These are phyloP conservation scores for Solanum neorickii DNA, from an alignment of 257 asterid genomes.

Conservation along the genomic window DNA sequence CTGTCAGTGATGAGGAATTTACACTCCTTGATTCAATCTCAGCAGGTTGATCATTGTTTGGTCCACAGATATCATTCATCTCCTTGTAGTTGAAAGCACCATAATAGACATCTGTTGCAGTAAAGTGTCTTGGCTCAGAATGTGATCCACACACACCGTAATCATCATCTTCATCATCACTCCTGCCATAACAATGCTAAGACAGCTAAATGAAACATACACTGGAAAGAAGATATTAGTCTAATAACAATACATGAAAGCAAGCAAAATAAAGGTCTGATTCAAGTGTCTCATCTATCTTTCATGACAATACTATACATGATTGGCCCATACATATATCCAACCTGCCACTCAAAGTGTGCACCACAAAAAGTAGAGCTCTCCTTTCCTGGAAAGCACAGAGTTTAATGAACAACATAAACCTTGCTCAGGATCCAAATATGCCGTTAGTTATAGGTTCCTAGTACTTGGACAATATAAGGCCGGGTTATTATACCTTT, in stretches of 20 bases:
- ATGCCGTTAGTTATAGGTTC: not conserved
- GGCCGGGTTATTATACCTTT: not conserved
- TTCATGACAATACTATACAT: not conserved
- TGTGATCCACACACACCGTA: conserved; percentile 34
- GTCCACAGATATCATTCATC: conserved; percentile 32
- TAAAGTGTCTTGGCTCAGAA: conserved; percentile 30
- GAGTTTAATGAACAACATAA: not conserved
- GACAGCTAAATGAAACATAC: not conserved
- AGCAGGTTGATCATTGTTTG: conserved; percentile 47
- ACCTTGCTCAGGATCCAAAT: not conserved
- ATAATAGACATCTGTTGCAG: conserved; percentile 42
- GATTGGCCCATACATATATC: not conserved
- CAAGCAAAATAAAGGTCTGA: not conserved
- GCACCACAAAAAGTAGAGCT: not conserved
- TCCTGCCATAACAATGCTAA: conserved; percentile 30
- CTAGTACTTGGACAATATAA: not conserved
- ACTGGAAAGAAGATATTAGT: not conserved
- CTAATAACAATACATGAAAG: not conserved
- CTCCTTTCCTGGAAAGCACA: not conserved
- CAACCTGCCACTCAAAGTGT: not conserved
- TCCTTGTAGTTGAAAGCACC: conserved; percentile 40
- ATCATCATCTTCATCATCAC: conserved; percentile 67
- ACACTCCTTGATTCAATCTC: conserved; percentile 35
- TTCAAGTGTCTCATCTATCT: not conserved
- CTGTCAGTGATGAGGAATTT: conserved; percentile 27